Percentiles rank a stretch among this genome's conserved stretches.
Conservation (phyloP, 257 asterid species). For the Solanum boliviense region DNA sequence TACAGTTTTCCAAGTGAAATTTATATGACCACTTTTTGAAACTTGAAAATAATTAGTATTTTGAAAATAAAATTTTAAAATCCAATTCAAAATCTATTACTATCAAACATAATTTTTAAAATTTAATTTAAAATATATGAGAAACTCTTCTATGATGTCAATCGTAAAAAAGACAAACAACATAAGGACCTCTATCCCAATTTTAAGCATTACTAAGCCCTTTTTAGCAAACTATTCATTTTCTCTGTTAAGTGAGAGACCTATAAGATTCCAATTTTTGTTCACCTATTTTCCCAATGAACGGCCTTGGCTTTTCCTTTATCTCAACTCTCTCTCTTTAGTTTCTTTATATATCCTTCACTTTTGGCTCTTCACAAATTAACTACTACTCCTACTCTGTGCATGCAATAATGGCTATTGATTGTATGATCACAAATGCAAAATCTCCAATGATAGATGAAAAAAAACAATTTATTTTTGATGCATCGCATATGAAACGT, state of each 20-base stretch:
- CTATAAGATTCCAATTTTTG: conserved; percentile 34
- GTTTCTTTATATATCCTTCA: neutral
- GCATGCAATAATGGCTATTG: conserved; percentile 66
- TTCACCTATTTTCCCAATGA: conserved; percentile 20
- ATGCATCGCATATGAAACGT: conserved; percentile 29
- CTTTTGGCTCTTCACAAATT: neutral
- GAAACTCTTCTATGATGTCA: neutral
- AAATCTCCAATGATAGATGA: conserved; percentile 10
- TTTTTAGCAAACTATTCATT: neutral
- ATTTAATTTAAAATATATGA: too few species aligned
- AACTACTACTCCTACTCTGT: neutral
- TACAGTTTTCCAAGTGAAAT: neutral
- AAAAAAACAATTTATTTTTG: conserved; percentile 29
- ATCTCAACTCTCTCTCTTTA: conserved; percentile 12
- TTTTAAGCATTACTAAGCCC: conserved; percentile 1
- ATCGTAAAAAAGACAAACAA: conserved; percentile 14
- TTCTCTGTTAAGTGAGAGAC: conserved; percentile 13
- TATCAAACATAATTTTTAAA: neutral
- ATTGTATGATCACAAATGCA: conserved; percentile 18
- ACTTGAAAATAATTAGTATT: neutral
- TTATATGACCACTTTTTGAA: neutral
- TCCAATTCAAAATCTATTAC: too few species aligned
- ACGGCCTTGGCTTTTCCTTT: conserved; percentile 41
- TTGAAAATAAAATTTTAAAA: too few species aligned
- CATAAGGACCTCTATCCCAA: conserved; percentile 13